Evolutionary conservation across 2,329 filamentous ascomycete species (phyloP).

Genomic region (Trichoderma harzianum): DNA sequence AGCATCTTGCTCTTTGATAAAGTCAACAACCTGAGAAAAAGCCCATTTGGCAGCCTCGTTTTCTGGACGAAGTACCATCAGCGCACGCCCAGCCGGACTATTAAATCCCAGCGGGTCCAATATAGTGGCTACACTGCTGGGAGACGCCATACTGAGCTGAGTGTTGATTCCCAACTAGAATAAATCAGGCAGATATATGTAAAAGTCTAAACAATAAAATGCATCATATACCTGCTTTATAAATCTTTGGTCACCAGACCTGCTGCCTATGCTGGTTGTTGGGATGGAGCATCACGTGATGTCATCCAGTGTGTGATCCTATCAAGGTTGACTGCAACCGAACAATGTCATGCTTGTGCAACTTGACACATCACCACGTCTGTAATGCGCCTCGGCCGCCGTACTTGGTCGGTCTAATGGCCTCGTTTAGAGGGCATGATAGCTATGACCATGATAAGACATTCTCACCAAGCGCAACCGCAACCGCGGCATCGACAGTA

Average conservation of each 20-base stretch:
- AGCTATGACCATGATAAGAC: no score
- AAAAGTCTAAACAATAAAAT: neutral
- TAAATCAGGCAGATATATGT: neutral
- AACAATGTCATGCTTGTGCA: neutral
- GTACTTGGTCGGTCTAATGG: neutral
- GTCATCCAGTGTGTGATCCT: neutral
- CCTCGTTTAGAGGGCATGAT: neutral
- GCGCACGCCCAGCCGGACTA: neutral
- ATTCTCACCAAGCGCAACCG: neutral
- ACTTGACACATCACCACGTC: neutral
- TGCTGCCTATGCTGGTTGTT: neutral
- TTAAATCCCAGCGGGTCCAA: neutral
- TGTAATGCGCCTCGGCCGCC: neutral
- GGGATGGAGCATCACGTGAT: neutral
- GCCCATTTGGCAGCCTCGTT: neutral
- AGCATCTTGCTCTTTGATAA: neutral
- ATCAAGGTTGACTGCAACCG: neutral
- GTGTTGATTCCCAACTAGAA: neutral
- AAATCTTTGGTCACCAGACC: neutral
- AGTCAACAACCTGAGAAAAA: neutral
- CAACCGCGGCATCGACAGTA: neutral
- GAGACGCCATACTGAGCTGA: neutral
- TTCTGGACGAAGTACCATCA: neutral
- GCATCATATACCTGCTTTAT: neutral
- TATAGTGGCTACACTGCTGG: neutral